Evolutionary conservation across 2,329 filamentous ascomycete genomes (phyloP), one percentile per base, ranked within the genome.

Genomic region (Pseudogymnoascus sp.): DNA sequence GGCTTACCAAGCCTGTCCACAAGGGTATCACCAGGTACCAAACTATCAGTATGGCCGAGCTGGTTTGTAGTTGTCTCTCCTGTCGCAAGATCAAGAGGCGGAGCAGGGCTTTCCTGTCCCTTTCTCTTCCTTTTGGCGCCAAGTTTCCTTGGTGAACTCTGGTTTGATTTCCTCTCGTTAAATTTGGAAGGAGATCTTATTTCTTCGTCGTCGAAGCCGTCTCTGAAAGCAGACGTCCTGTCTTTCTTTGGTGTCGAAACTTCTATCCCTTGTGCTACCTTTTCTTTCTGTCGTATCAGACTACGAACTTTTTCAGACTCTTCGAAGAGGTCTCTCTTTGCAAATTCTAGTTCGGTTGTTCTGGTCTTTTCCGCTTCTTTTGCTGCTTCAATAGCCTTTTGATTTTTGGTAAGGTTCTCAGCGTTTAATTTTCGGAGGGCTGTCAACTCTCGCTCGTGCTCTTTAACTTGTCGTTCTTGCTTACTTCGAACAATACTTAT

Each of bases 401-500:
- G 83, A 58, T 88, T 81, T 68, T 82, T 85, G 4, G 82, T 81
- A 8, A 85, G 62, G 65, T 87, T 82, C 59, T 91, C 87, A 1
- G 80, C 80, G 66, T 85, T 84, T 64, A 82, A 74, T 65, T 85
- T 85, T 67, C 84, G 84, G 61, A 90, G 75, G 5, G 81, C 78
- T 17, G 79, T 74, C 24, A 92, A 72, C 67, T 86, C 81, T 24
- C 81, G 79, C 58, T 89, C 84, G 68, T 87, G 83, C 54, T 85
- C 81, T 59, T 83, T 82, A 13, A 79, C 77, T 0, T 79, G 76
- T 67, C 84, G 87, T 58, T 86, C 82, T 40, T 84, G 80, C 63
- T 89, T 90, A 63, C 83, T 82, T 35, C 90, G 84, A n/a, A 92
- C 79, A 63, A 92, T 91, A 59, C 87, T 81, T 29, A 85, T 85